Evolutionary conservation across 176 grass and related monocot species (phyloP).

Genomic region (Musa acuminata): DNA sequence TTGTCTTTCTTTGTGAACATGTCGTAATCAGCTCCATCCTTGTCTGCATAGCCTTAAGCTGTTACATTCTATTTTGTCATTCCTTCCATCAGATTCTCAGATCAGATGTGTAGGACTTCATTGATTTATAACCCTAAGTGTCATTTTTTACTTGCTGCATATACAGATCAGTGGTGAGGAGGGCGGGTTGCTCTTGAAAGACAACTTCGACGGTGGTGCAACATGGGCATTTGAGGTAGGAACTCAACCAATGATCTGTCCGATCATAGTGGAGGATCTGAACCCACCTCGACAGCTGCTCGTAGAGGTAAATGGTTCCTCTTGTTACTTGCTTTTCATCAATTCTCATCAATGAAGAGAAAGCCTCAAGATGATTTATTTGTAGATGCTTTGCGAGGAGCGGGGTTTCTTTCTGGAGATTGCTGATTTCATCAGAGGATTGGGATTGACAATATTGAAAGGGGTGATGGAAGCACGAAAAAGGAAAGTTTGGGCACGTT

Average conservation of each 20-base stretch:
- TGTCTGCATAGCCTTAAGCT: background rate
- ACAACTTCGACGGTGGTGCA: conserved; percentile 61
- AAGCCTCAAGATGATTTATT: background rate
- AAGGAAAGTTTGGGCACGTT: conserved; percentile 67
- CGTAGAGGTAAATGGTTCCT: conserved; percentile 46
- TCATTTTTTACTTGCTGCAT: background rate
- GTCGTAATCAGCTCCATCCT: background rate
- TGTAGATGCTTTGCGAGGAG: conserved; percentile 68
- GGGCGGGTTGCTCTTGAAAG: conserved; percentile 56
- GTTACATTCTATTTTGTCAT: background rate
- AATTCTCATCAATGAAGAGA: background rate
- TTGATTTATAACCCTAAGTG: background rate
- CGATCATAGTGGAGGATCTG: conserved; percentile 69
- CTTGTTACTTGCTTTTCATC: background rate
- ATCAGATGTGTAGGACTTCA: too few species aligned
- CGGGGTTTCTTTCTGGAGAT: conserved; percentile 70
- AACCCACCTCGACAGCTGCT: conserved; percentile 63
- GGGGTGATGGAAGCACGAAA: conserved; percentile 62
- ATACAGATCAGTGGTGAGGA: conserved; percentile 47
- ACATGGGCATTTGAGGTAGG: conserved; percentile 76
- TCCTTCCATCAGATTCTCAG: background rate
- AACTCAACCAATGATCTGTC: conserved; percentile 55
- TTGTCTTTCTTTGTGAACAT: too few species aligned
- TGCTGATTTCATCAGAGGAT: conserved; percentile 65
- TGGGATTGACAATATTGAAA: conserved; percentile 73